Evolutionary conservation across 805 yeast species (phyloP), one percentile per base, ranked within the genome.

Genomic region (Candida adriatica): DNA sequence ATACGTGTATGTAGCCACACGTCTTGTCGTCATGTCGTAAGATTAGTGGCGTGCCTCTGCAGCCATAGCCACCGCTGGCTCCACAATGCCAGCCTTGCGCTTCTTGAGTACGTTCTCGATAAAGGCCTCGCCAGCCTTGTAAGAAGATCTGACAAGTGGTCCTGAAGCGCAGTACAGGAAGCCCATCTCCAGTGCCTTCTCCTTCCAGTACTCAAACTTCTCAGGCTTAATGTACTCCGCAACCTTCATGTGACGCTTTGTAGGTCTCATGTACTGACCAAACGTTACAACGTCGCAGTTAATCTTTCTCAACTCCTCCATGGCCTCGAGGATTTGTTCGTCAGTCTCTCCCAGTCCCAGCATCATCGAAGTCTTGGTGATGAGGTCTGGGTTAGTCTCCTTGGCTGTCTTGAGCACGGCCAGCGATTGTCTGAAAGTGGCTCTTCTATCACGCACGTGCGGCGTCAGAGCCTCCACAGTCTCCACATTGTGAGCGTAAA

Each of bases 211-310:
- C 38, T 88, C 95, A 55, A 92, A 92, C 57, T 86, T 87, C 46
- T 84, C 96, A 3, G 99, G 99, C 16, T 76, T 81, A 13, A 92
- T 75, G 50, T 92, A 92, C 46, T 90, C 96, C 8, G 85, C 96
- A 26, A 92, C 99, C 63, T 88, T 88, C 94, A 92, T 87, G 58
- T 92, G 99, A 53, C 98, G 78, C 61, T 84, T 92, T 2, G 99
- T 92, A 27, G 99, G 99, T 56, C 98, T 73, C 96, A 92, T 92
- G 59, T 92, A 92, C 61, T 92, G 99, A 22, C 99, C 99, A 60
- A 92, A 92, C 0, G 99, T 92, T 13, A 92, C 96, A 30, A 92
- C 95, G 52, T 92, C 97, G 56, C 94, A 92, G 7, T 70, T 62
- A 26, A 79, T 71, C 13, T 62, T 75, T 41, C 97, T 73, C 45